These are phyloP conservation scores for Umbelopsis sp. DNA, from an alignment of 192 early-diverging fungal species.

Conservation along the genomic window DNA sequence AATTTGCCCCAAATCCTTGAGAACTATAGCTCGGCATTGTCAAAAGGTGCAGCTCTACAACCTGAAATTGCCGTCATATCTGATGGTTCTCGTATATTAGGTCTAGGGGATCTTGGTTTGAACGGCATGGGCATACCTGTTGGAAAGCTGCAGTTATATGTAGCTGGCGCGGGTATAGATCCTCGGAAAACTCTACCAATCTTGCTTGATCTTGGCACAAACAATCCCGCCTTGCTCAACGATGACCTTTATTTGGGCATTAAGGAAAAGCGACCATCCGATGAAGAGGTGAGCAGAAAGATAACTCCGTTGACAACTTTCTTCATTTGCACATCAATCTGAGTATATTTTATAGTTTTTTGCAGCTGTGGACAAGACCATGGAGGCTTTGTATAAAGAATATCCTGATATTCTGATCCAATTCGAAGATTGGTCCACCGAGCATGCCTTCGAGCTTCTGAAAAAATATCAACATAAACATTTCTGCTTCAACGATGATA, in stretches of 20 bases:
- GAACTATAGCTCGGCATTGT: constrained; percentile 74
- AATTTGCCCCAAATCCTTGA: constrained; percentile 77
- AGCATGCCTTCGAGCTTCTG: constrained; percentile 83
- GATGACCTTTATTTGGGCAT: constrained; percentile 44
- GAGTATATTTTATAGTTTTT: constrained; percentile 59
- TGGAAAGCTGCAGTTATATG: constrained; percentile 74
- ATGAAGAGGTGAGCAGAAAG: constrained; percentile 1
- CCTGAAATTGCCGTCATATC: constrained; percentile 89
- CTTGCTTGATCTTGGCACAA: constrained; percentile 42
- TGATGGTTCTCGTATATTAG: constrained; percentile 90
- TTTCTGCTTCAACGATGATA: constrained; percentile 94
- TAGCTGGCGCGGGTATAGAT: constrained; percentile 41
- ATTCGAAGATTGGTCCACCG: constrained; percentile 94
- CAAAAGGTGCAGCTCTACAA: constrained; percentile 46
- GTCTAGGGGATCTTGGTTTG: constrained; percentile 91
- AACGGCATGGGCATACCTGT: constrained; percentile 95
- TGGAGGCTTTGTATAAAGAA: constrained; percentile 65
- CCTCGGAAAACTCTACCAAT: constrained; percentile 42
- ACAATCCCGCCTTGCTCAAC: constrained; percentile 35
- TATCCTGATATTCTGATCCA: constrained; percentile 87
- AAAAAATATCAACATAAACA: constrained; percentile 71
- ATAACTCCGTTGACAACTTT: not conserved
- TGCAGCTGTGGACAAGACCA: constrained; percentile 81
- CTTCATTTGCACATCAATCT: not conserved
- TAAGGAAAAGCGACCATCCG: constrained; percentile 22